Percentiles rank a stretch among this genome's conserved stretches.
phyloP scores from a whole-genome alignment of 768 basidiomycete species.

The Cystobasidium onofrii region DNA sequence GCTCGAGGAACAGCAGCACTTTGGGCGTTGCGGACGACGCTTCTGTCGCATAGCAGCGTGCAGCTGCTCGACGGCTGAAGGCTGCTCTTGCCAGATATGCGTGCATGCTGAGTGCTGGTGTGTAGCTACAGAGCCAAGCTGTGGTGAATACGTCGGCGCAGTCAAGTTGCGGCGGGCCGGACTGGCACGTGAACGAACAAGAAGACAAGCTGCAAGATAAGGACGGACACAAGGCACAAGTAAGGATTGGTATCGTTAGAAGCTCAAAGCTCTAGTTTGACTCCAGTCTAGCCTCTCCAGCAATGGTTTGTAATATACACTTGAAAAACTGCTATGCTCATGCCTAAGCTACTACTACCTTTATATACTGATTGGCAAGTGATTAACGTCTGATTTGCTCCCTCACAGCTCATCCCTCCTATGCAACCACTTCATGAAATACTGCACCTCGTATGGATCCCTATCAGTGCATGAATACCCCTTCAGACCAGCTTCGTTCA shows the following conservation, averaged over 20 bases:
- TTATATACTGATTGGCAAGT: not conserved
- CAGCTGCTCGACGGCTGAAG: not conserved
- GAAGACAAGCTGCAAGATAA: too few relatives aligned
- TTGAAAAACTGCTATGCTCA: not conserved
- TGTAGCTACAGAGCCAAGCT: too few relatives aligned
- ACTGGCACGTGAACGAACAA: too few relatives aligned
- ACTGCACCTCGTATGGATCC: constrained; percentile 5
- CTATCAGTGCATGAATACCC: constrained; percentile 19
- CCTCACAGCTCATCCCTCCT: constrained; percentile 14
- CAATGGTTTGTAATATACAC: not conserved
- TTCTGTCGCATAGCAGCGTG: not conserved
- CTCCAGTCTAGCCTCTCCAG: too few relatives aligned
- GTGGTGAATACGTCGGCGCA: too few relatives aligned
- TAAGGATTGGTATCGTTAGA: too few relatives aligned
- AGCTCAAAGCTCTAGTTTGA: too few relatives aligned
- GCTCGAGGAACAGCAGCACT: constrained; percentile 82
- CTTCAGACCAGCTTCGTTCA: constrained; percentile 7
- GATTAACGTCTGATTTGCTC: not conserved
- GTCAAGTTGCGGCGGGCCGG: too few relatives aligned
- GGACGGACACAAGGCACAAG: too few relatives aligned
- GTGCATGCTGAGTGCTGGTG: too few relatives aligned
- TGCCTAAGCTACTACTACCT: not conserved
- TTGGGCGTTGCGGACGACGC: constrained; percentile 42
- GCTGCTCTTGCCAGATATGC: not conserved
- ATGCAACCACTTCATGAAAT: constrained; percentile 14